phyloP scores from a whole-genome alignment of 768 basidiomycete species.

The Podaxis sp. region DNA sequence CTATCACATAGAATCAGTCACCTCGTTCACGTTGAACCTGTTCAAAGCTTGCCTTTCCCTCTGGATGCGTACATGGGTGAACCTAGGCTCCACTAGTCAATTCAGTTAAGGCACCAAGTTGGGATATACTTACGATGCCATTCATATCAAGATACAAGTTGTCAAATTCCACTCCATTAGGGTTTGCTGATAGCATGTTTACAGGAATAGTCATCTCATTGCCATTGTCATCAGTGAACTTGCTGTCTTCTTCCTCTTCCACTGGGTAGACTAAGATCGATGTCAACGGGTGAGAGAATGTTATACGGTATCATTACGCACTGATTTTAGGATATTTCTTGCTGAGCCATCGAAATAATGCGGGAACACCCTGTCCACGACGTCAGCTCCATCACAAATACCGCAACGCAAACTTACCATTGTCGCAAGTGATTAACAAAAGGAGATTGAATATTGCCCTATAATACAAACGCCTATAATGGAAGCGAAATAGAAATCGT shows the following conservation, averaged over 20 bases:
- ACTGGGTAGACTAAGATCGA: slow-evolving; percentile 64
- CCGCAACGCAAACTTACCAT: slow-evolving; percentile 5
- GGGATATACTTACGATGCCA: slow-evolving; percentile 73
- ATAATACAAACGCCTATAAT: background rate
- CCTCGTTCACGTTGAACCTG: background rate
- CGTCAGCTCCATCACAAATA: background rate
- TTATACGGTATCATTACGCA: slow-evolving; percentile 33
- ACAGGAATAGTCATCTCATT: slow-evolving; percentile 70
- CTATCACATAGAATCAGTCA: slow-evolving; percentile 33
- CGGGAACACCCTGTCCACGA: slow-evolving; percentile 83
- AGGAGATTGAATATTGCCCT: background rate
- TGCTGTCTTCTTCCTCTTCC: slow-evolving; percentile 78
- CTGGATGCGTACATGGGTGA: slow-evolving; percentile 98
- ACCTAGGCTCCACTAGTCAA: slow-evolving; percentile 48
- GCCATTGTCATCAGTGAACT: slow-evolving; percentile 67
- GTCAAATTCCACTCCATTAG: slow-evolving; percentile 96
- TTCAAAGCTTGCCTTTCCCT: slow-evolving; percentile 71
- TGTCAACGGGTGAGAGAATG: background rate
- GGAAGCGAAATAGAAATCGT: background rate
- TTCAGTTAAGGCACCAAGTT: background rate
- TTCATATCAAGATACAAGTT: slow-evolving; percentile 99
- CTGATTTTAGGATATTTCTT: slow-evolving; percentile 99
- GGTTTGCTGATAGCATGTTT: slow-evolving; percentile 79
- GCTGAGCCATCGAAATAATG: slow-evolving; percentile 97
- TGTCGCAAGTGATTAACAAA: background rate